phyloP scores from a whole-genome alignment of 495 filamentous ascomycete genomes.

The Neurospora sp. region DNA sequence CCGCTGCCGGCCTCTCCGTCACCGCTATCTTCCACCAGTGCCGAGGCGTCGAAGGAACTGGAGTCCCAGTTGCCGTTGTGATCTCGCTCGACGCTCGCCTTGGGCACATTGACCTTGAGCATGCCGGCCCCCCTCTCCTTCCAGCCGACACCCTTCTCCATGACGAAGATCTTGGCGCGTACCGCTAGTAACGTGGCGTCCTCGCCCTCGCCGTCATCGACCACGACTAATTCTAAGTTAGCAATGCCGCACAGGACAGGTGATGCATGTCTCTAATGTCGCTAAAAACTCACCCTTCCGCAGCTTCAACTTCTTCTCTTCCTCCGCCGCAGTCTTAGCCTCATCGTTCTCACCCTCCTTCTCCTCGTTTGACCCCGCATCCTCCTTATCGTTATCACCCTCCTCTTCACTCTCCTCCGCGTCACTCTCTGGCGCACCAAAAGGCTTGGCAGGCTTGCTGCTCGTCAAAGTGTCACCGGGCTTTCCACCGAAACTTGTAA shows the following conservation, averaged over 20 bases:
- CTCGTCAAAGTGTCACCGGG: conserved; percentile 46
- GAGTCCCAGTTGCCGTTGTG: conserved; percentile 33
- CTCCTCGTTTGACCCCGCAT: conserved; percentile 30
- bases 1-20: conserved; percentile 17
- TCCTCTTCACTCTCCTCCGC: conserved; percentile 38
- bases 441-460: conserved; percentile 53
- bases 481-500: conserved; percentile 57
- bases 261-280: no score
- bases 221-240: conserved; percentile 24
- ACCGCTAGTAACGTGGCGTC: conserved; percentile 60
- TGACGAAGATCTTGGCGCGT: conserved; percentile 66
- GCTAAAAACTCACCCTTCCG: conserved; percentile 59
- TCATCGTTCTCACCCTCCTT: conserved; percentile 32
- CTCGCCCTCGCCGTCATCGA: conserved; percentile 61
- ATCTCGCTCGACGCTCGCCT: conserved; percentile 35
- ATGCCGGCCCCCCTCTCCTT: conserved; percentile 77
- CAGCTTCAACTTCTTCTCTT: conserved; percentile 55
- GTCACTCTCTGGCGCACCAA: conserved; percentile 63
- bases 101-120: conserved; percentile 73
- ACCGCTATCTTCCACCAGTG: conserved; percentile 33
- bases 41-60: conserved; percentile 39
- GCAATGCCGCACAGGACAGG: conserved; percentile 18
- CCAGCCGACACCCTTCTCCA: conserved; percentile 59
- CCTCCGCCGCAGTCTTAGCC: conserved; percentile 36
- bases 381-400: conserved; percentile 16